These are phyloP conservation scores for Boletus reticulatus DNA, from an alignment of 768 basidiomycete genomes.

Conservation along the genomic window DNA sequence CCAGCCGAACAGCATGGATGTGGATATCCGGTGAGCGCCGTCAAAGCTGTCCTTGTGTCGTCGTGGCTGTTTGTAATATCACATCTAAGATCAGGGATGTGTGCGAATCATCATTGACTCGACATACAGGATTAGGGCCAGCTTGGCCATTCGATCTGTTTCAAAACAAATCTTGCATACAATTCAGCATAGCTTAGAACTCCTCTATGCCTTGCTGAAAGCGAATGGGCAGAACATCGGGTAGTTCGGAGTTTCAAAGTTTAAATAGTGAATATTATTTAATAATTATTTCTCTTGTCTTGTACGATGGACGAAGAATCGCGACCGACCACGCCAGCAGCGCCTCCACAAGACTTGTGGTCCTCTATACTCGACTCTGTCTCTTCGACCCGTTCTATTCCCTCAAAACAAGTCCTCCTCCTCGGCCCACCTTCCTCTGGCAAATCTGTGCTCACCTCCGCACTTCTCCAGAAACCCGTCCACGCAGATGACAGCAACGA, in stretches of 20 bases:
- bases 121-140: too few relatives aligned
- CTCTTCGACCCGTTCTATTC: constrained; percentile 74
- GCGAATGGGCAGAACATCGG: too few relatives aligned
- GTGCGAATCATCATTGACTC: too few relatives aligned
- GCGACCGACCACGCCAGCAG: constrained; percentile 68
- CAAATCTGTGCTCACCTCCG: constrained; percentile 72
- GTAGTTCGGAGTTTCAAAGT: constrained; percentile 26
- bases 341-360: constrained; percentile 85
- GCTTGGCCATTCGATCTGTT: too few relatives aligned
- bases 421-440: constrained; percentile 79
- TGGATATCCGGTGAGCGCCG: too few relatives aligned
- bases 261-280: neutral
- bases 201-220: too few relatives aligned
- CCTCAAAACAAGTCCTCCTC: constrained; percentile 83
- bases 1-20: too few relatives aligned
- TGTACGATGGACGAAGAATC: constrained; percentile 37
- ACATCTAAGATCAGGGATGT: too few relatives aligned
- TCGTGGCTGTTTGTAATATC: too few relatives aligned
- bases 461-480: constrained; percentile 66
- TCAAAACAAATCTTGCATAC: too few relatives aligned
- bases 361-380: constrained; percentile 88
- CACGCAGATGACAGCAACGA: constrained; percentile 52
- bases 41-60: too few relatives aligned
- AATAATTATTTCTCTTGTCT: neutral
- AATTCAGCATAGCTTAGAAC: too few relatives aligned